Evolutionary conservation across 2,329 filamentous ascomycete genomes (phyloP).

Genomic region (Fusarium transvaalense): DNA sequence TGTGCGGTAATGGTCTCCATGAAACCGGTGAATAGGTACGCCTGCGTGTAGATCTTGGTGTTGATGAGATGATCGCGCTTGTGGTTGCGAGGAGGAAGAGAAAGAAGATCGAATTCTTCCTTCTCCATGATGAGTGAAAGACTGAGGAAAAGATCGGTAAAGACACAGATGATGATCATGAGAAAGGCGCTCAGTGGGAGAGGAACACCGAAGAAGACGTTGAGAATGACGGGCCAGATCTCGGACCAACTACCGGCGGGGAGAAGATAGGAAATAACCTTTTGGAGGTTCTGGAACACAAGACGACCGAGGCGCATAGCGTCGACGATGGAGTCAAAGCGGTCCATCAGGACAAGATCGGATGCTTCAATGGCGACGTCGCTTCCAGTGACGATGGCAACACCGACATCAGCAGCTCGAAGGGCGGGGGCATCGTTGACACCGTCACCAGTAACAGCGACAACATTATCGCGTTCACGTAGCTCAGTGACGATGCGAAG

Average conservation of each 20-base stretch:
- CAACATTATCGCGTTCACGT: constrained; percentile 68
- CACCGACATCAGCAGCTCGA: constrained; percentile 76
- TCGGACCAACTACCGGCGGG: constrained; percentile 68
- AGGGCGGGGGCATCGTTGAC: constrained; percentile 76
- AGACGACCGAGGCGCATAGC: constrained; percentile 65
- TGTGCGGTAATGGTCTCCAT: constrained; percentile 65
- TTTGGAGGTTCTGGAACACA: constrained; percentile 58
- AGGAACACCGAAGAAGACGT: constrained; percentile 68
- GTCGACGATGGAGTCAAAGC: constrained; percentile 77
- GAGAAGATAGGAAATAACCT: constrained; percentile 60
- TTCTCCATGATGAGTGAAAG: constrained; percentile 67
- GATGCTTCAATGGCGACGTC: constrained; percentile 75
- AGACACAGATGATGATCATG: constrained; percentile 70
- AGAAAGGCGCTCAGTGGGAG: constrained; percentile 64
- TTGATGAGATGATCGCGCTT: constrained; percentile 66
- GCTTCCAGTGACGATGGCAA: constrained; percentile 73
- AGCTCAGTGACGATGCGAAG: constrained; percentile 78
- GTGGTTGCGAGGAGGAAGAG: constrained; percentile 63
- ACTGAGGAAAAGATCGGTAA: constrained; percentile 66
- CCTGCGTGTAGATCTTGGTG: constrained; percentile 63
- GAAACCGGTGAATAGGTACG: constrained; percentile 65
- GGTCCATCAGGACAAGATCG: constrained; percentile 76
- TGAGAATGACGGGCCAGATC: constrained; percentile 68
- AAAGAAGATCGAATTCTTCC: constrained; percentile 66
- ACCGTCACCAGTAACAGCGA: constrained; percentile 80